phyloP scores from a whole-genome alignment of 1,284 basidiomycete genomes.

The Polyporus tsugae region DNA sequence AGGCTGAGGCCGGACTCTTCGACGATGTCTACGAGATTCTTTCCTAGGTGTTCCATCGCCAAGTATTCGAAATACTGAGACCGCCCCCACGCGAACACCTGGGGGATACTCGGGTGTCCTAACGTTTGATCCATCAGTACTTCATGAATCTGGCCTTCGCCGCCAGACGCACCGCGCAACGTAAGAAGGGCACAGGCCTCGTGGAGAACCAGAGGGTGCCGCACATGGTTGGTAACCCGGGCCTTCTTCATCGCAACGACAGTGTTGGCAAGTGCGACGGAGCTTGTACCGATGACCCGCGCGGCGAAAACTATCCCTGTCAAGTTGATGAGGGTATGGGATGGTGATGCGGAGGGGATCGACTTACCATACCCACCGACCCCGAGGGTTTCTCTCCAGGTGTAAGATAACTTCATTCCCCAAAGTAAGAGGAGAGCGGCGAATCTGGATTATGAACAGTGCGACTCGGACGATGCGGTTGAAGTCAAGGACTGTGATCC shows the following conservation, averaged over 20 bases:
- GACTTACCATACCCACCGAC: too few relatives aligned
- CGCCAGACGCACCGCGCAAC: background rate
- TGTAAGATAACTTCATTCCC: too few relatives aligned
- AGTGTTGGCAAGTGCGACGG: too few relatives aligned
- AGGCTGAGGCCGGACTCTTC: background rate
- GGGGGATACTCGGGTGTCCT: conserved; percentile 20
- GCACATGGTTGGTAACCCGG: background rate
- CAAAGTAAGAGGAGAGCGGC: too few relatives aligned
- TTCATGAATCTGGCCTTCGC: background rate
- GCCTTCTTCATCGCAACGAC: background rate
- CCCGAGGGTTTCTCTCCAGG: too few relatives aligned
- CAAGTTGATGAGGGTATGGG: too few relatives aligned
- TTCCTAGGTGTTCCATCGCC: conserved; percentile 14
- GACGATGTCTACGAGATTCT: background rate
- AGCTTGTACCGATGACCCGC: too few relatives aligned
- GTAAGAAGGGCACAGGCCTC: background rate
- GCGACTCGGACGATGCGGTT: too few relatives aligned
- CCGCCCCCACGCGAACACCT: conserved; percentile 19
- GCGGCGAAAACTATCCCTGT: too few relatives aligned
- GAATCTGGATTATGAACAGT: too few relatives aligned
- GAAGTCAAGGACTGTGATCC: too few relatives aligned
- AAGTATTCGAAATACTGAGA: conserved; percentile 23
- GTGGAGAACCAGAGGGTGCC: background rate
- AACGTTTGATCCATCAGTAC: background rate
- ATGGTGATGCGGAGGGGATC: too few relatives aligned